Base-by-base conservation (phyloP, 345 rosid species). In the Heritiera fomes region DNA sequence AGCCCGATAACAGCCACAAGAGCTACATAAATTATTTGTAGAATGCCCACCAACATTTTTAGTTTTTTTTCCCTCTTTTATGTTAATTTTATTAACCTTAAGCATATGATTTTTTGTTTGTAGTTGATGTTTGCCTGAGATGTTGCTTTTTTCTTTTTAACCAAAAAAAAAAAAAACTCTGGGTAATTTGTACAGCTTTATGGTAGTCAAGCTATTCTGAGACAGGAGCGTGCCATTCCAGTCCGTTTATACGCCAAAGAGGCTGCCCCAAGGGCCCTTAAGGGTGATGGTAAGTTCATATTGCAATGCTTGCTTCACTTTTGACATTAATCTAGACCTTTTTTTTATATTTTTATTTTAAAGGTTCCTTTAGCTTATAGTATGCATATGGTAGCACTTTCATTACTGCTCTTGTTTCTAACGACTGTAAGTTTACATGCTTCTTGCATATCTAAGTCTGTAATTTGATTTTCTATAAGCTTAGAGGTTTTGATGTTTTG, bases 281-380 rank as follows among this genome's bases (percentile, higher is more conserved):
- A 89, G 83, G 99, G 99, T 88, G 99, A 94, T 83, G 93, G 98
- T 96, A 79, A 40, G 95, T 87, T 20, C 43, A 40, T 80, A 47
- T 34, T 32, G 0, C 52, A 47, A 23, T 47, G 17, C 50, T 76
- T 49, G 60, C 28, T 82, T 63, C 71, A 1, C 20, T 78, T 55
- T 49, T 46, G 46, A 30, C 17, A 34, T 40, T 45, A 77, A 41
- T 32, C 43, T 77, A 43, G 10, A 62, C 3, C 8, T 38, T 7
- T 28, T 73, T 46, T 49, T 11, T 7, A 2, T 11, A 4, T 41
- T 8, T 71, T 32, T 23, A 23, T 0, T 23, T 23, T 23, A 23
- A 23, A 23, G 28, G 28, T 23, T 11, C 10, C 17, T 53, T 14
- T n/a, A 0, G 76, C 63, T 72, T 73, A 46, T 38, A 38, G 18